A percentile compares a stretch with the other conserved stretches of the same genome.
Conservation (phyloP, 495 filamentous ascomycete genomes). For the Margaritispora aquatica region DNA sequence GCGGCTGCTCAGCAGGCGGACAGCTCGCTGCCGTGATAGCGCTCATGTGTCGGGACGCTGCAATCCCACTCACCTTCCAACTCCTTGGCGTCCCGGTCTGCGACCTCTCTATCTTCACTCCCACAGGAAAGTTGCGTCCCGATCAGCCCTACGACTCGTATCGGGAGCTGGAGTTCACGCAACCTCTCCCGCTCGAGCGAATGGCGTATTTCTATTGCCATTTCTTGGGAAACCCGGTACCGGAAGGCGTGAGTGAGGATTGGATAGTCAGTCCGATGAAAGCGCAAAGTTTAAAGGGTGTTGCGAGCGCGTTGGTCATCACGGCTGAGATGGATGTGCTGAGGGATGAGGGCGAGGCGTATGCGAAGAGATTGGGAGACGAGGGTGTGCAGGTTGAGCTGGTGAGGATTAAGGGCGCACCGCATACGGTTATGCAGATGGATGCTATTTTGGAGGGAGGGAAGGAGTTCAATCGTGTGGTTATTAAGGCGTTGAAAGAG, state of each 20-base stretch:
- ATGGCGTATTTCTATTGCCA: constrained; percentile 27
- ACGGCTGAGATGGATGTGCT: constrained; percentile 27
- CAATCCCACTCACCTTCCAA: constrained; percentile 22
- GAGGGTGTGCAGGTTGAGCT: constrained; percentile 23
- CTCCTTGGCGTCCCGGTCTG: constrained; percentile 25
- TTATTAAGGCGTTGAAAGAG: not conserved
- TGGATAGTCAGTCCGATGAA: constrained; percentile 26
- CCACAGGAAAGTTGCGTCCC: not conserved
- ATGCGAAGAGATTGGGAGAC: constrained; percentile 15
- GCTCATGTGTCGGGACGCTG: constrained; percentile 32
- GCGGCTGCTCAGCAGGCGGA: constrained; percentile 42
- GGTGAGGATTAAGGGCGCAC: constrained; percentile 22
- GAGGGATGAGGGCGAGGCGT: constrained; percentile 27
- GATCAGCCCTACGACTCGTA: constrained; percentile 20
- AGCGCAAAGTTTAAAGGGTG: constrained; percentile 15
- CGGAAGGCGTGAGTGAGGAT: constrained; percentile 18
- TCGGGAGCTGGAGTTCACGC: constrained; percentile 21
- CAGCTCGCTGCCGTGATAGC: constrained; percentile 37
- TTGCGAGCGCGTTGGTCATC: constrained; percentile 25
- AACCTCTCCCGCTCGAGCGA: constrained; percentile 23
- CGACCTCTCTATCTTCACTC: constrained; percentile 24
- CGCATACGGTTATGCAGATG: constrained; percentile 25
- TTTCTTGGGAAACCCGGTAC: constrained; percentile 22
- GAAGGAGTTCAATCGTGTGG: not conserved
- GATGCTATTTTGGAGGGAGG: constrained; percentile 5